Percentiles rank a stretch among this genome's conserved stretches.
Conservation (phyloP, 1,284 basidiomycete genomes). For the Meripilus lineatus region DNA sequence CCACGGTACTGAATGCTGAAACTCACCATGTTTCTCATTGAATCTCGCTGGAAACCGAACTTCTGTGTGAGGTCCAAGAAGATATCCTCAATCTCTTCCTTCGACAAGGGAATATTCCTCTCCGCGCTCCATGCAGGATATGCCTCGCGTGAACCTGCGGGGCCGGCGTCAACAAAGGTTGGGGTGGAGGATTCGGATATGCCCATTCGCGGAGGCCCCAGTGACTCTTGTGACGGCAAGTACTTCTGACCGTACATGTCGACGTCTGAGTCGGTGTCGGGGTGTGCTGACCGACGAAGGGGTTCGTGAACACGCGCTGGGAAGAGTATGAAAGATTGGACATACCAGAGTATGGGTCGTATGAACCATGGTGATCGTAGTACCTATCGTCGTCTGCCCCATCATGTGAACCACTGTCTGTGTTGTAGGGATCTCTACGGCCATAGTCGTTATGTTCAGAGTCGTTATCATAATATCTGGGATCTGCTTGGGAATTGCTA, state of each 20-base stretch:
- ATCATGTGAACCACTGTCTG: slow-evolving; percentile 59
- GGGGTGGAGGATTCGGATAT: slow-evolving; percentile 60
- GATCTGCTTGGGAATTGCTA: slow-evolving; percentile 34
- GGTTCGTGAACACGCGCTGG: slow-evolving; percentile 22
- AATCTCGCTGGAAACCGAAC: slow-evolving; percentile 96
- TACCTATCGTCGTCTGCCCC: slow-evolving; percentile 48
- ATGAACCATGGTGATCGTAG: slow-evolving; percentile 59
- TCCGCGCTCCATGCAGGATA: slow-evolving; percentile 94
- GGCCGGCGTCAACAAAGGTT: slow-evolving; percentile 52
- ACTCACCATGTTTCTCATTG: slow-evolving; percentile 85
- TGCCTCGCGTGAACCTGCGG: slow-evolving; percentile 59
- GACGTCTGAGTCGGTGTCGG: slow-evolving; percentile 72
- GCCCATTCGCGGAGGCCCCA: slow-evolving; percentile 54
- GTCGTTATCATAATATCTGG: slow-evolving; percentile 71
- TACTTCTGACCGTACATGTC: slow-evolving; percentile 68
- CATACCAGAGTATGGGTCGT: slow-evolving; percentile 58
- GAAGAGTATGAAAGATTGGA: slow-evolving; percentile 16
- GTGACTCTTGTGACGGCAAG: slow-evolving; percentile 66
- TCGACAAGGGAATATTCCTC: slow-evolving; percentile 90
- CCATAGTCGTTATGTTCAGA: slow-evolving; percentile 61
- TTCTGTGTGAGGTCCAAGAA: slow-evolving; percentile 98
- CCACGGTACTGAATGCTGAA: background rate
- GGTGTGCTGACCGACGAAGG: slow-evolving; percentile 39
- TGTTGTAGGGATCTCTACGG: slow-evolving; percentile 60
- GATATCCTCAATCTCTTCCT: slow-evolving; percentile 99